These are phyloP conservation scores for Fusarium praegraminearum DNA, from an alignment of 2,329 filamentous ascomycete species.

Conservation along the genomic window DNA sequence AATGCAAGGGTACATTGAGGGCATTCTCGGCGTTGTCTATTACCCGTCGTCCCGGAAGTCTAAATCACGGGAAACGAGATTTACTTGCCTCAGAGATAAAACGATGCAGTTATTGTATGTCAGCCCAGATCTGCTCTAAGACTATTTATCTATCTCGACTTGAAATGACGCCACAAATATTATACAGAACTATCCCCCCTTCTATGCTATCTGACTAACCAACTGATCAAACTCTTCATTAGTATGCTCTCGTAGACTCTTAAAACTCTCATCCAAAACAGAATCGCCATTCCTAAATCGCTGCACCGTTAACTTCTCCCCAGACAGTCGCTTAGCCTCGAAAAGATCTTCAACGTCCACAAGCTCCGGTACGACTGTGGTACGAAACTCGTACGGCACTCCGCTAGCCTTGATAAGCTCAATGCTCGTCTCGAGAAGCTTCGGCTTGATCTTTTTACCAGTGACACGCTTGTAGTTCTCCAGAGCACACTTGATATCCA, in stretches of 20 bases:
- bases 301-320: conserved; percentile 42
- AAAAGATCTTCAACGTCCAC: conserved; percentile 43
- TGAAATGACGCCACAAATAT: not conserved
- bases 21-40: not conserved
- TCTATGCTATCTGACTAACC: conserved; percentile 31
- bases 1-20: not conserved
- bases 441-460: conserved; percentile 33
- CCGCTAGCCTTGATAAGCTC: conserved; percentile 38
- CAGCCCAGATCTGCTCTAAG: accelerated
- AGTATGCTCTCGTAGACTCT: conserved; percentile 30
- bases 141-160: too few species aligned
- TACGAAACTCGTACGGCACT: conserved; percentile 39
- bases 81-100: accelerated
- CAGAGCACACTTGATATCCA: conserved; percentile 45
- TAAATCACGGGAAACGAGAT: not conserved
- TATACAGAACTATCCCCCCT: too few species aligned
- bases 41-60: not conserved
- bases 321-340: conserved; percentile 40
- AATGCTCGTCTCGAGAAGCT: conserved; percentile 33
- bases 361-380: conserved; percentile 38
- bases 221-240: conserved; percentile 38
- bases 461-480: conserved; percentile 43
- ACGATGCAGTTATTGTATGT: too few species aligned
- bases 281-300: conserved; percentile 35
- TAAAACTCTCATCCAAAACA: conserved; percentile 13